A percentile compares a stretch with the other conserved stretches of the same genome.
phyloP scores from a whole-genome alignment of 306 rosid species.

The Delonix regia region DNA sequence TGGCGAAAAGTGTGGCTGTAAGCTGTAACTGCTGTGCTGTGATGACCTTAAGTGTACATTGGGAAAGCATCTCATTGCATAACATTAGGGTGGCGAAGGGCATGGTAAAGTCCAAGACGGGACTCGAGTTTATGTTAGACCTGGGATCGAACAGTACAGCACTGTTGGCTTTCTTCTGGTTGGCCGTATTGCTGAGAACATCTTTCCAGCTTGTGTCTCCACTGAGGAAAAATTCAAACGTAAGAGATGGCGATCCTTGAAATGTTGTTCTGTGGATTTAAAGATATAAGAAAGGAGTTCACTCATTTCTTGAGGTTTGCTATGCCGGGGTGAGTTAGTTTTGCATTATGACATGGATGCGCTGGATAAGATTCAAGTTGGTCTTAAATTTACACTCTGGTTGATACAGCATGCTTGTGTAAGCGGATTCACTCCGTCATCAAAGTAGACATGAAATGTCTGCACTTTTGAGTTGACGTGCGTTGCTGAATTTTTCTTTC shows the following conservation, averaged over 20 bases:
- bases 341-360: conserved; percentile 10
- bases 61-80: conserved; percentile 18
- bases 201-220: conserved; percentile 26
- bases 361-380: neutral
- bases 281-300: conserved; percentile 9
- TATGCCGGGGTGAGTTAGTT: neutral
- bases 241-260: conserved; percentile 22
- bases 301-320: neutral
- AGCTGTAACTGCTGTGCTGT: conserved; percentile 22
- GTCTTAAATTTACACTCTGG: neutral
- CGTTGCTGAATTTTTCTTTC: neutral
- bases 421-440: neutral
- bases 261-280: conserved; percentile 31
- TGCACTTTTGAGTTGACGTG: neutral
- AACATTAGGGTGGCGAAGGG: neutral
- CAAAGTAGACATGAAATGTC: neutral
- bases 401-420: neutral
- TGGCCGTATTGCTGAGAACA: conserved; percentile 22
- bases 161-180: conserved; percentile 16
- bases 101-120: conserved; percentile 20
- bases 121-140: neutral
- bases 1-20: conserved; percentile 28
- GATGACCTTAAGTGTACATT: conserved; percentile 10
- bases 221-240: conserved; percentile 24
- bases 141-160: conserved; percentile 24